phyloP scores from a whole-genome alignment of 305 asterid species.

The Ilex paraguariensis region DNA sequence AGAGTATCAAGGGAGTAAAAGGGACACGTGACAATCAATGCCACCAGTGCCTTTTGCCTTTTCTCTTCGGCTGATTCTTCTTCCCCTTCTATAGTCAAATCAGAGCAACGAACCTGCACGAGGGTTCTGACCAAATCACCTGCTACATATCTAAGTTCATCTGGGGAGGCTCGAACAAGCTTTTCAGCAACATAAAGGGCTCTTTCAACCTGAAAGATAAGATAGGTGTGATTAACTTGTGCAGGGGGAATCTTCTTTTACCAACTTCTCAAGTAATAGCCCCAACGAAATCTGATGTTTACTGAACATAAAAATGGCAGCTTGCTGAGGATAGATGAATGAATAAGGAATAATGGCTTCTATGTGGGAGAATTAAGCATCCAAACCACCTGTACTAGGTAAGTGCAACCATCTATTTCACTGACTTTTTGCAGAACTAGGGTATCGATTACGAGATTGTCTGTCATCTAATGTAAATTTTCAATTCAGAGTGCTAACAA shows the following conservation, averaged over 20 bases:
- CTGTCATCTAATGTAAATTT: too few relatives aligned
- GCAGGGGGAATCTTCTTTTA: not conserved
- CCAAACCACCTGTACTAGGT: not conserved
- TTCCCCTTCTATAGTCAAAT: constrained; percentile 70
- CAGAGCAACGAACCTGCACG: constrained; percentile 81
- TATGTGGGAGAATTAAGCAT: not conserved
- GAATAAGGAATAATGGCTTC: not conserved
- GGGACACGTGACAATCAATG: constrained; percentile 68
- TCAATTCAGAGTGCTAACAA: too few relatives aligned
- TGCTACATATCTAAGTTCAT: constrained; percentile 77
- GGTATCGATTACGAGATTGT: not conserved
- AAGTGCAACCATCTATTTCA: too few relatives aligned
- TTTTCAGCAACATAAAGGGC: constrained; percentile 89
- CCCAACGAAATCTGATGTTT: not conserved
- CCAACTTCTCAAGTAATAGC: not conserved
- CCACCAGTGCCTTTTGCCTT: constrained; percentile 77
- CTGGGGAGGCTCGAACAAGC: constrained; percentile 94
- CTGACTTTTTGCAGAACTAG: too few relatives aligned
- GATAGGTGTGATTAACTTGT: constrained; percentile 2
- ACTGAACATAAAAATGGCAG: too few relatives aligned
- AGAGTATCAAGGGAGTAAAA: constrained; percentile 67
- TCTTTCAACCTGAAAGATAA: constrained; percentile 64
- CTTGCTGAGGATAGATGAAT: not conserved
- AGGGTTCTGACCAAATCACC: constrained; percentile 72
- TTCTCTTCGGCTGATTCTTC: constrained; percentile 90